Base-by-base conservation (phyloP, 1,284 basidiomycete genomes). In the Ustilago nuda region DNA sequence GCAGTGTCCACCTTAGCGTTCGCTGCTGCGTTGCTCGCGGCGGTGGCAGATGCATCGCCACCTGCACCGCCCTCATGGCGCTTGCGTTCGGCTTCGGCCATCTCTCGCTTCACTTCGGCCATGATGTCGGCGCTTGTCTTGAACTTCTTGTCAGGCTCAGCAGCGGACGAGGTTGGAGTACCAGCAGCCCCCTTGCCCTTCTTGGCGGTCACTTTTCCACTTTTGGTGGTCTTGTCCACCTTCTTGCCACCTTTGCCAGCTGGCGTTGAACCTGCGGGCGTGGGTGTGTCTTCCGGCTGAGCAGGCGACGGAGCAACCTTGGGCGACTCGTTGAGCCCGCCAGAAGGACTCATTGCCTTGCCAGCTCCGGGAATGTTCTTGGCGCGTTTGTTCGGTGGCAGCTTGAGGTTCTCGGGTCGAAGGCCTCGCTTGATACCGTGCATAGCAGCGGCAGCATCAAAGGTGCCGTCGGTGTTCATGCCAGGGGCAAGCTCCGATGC, bases 121-220 rank as follows among this genome's bases (percentile, higher is more conserved):
- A 84, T 80, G 61, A 84, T 84, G 52, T 82, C 80, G 41, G 78
- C 78, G 50, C 79, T 79, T 39, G 80, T 80, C 69, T 80, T 80
- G 68, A 72, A 70, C 69, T 73, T 80, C 67, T 61, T 71, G 56
- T 71, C 72, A 17, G 77, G 66, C 52, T 67, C 68, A 23, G 76
- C 66, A 8, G 77, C 69, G n/a, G 75, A 72, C 15, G 66, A 66
- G 4, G 74, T 71, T 3, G 78, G 66, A 17, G 79, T 79, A 36
- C 70, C 64, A 4, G 66, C 56, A 5, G 76, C 67, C 12, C 66
- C 66, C n/a, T 75, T 75, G 62, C 68, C 72, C 58, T 79, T 79
- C 69, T 76, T 81, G 55, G 50, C 74, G 8, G 62, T 66, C 23
- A 60, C 36, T 56, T 76, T 64, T 54, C 36, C 56, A 19, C 60